These are phyloP conservation scores for Malania oleifera DNA, from an alignment of 164 flowering plant species.

Conservation along the genomic window DNA sequence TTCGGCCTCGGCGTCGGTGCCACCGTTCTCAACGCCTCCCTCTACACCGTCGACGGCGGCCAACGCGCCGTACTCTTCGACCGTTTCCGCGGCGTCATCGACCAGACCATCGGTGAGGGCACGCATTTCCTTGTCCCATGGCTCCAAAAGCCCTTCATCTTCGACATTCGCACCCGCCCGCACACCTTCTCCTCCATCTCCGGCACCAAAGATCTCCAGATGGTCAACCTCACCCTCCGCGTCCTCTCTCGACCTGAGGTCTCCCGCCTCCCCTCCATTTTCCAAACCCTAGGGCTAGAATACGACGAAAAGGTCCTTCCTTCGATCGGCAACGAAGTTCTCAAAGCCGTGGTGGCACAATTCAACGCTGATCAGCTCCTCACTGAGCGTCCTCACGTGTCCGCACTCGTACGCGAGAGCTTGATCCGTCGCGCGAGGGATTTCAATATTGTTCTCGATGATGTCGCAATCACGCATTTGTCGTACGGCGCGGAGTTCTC, in stretches of 20 bases:
- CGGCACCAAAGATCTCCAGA: constrained; percentile 89
- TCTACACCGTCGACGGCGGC: constrained; percentile 72
- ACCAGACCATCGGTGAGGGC: constrained; percentile 68
- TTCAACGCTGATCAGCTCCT: constrained; percentile 87
- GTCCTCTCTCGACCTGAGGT: constrained; percentile 78
- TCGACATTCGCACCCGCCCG: constrained; percentile 82
- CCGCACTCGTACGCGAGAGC: constrained; percentile 67
- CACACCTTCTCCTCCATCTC: constrained; percentile 77
- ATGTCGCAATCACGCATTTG: constrained; percentile 86
- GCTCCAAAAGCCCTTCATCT: constrained; percentile 74
- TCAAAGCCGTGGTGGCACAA: constrained; percentile 85
- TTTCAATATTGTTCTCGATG: constrained; percentile 64
- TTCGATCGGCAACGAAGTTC: constrained; percentile 81
- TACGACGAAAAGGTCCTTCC: constrained; percentile 91
- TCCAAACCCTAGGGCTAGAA: constrained; percentile 68
- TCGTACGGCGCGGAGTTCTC: constrained; percentile 63
- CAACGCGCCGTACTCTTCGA: constrained; percentile 61
- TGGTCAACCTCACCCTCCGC: constrained; percentile 80
- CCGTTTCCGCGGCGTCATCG: constrained; percentile 72
- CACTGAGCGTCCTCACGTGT: constrained; percentile 84
- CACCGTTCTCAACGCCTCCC: constrained; percentile 42
- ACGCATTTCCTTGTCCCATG: constrained; percentile 80
- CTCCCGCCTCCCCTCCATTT: constrained; percentile 47
- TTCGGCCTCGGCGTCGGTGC: constrained; percentile 57
- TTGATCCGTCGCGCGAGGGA: constrained; percentile 46